These are phyloP conservation scores for Penicillium riverlandense DNA, from an alignment of 495 filamentous ascomycete genomes.

Conservation along the genomic window DNA sequence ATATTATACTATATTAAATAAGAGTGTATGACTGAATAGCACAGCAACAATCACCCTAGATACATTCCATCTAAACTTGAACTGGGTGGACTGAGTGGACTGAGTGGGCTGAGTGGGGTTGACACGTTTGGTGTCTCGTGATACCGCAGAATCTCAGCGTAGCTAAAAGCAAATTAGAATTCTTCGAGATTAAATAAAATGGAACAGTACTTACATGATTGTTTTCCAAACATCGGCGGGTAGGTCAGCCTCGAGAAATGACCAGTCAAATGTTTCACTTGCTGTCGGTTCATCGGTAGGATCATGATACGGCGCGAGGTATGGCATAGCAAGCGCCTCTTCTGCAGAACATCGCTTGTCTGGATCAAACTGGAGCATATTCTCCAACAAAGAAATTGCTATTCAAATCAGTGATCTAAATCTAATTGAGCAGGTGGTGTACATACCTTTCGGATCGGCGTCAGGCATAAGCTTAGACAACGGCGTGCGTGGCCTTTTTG, in stretches of 20 bases:
- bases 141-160: not conserved
- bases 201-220: constrained; percentile 61
- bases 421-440: not conserved
- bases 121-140: not conserved
- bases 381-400: constrained; percentile 61
- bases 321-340: constrained; percentile 72
- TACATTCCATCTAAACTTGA: too few species aligned
- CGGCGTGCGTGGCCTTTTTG: constrained; percentile 81
- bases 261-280: constrained; percentile 91
- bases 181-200: not conserved
- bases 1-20: too few species aligned
- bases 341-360: constrained; percentile 71
- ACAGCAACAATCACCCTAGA: too few species aligned
- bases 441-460: constrained; percentile 72
- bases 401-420: not conserved
- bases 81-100: too few species aligned
- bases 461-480: constrained; percentile 86
- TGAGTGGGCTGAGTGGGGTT: too few species aligned
- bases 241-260: constrained; percentile 86
- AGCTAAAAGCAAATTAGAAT: not conserved
- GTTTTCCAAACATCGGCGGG: constrained; percentile 94
- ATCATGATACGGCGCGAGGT: constrained; percentile 88
- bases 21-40: too few species aligned
- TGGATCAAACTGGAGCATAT: constrained; percentile 87
- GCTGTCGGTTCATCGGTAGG: constrained; percentile 85